Evolutionary conservation across 2,329 filamentous ascomycete genomes (phyloP), one percentile per base, ranked within the genome.

Genomic region (Colletotrichum tropicale): DNA sequence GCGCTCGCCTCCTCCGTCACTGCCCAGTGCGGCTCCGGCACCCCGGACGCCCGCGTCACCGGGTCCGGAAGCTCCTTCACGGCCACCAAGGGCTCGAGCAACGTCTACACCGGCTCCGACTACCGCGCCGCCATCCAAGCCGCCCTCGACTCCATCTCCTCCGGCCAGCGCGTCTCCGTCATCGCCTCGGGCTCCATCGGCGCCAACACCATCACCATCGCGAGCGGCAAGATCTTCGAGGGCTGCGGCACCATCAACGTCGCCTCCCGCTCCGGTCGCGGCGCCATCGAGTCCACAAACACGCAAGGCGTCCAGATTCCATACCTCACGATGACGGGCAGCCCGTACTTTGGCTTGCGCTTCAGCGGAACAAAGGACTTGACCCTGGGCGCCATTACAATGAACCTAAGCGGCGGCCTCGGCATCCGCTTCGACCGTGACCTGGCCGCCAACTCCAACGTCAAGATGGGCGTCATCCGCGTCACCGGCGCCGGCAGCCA

Each of bases 351-450:
- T 71, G 90, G 89, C 4, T 79, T 92, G 66, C 87, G 89, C 15
- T 90, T 91, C 83, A 91, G 86, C 32, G 90, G 90, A 15, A 88
- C 87, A 0, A 82, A 81, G 16, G 84, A 87, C 76, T 83, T 92
- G 4, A 80, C 78, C 0, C 85, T 92, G 0, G 90, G 90, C 30
- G 79, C 86, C 6, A 90, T 91, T 76, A 90, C 83, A 30, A 86
- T 92, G 87, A 89, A 90, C 78, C 85, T 92, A 13, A 88, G 83
- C 76, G 87, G 86, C 7, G 90, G 90, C 1, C 76, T 92, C 34
- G 90, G 89, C 6, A 91, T 91, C 77, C 88, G 90, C 6, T 92
- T 91, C 78, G 89, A 92, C 56, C 88, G 89, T 36, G 90, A 91
- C 81, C 77, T 82, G 5, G 87, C 89, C 6, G 84, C 86, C 38